Evolutionary conservation across 2,329 filamentous ascomycete genomes (phyloP).

Genomic region (Bimuria novae-zelandiae): DNA sequence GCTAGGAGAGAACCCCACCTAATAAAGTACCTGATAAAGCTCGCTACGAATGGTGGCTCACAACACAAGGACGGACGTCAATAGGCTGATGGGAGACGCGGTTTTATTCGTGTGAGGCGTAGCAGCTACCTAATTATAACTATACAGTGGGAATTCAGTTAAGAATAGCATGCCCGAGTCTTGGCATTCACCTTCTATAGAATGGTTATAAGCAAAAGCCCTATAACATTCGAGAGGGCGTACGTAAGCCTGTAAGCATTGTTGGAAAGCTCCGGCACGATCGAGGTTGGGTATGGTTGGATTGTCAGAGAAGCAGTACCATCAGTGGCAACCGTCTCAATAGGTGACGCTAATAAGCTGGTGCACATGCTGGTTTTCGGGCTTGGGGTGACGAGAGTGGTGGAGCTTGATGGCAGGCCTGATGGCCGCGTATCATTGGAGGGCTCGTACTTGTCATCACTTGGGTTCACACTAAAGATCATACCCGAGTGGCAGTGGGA

Average conservation of each 20-base stretch:
- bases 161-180: not conserved
- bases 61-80: not conserved
- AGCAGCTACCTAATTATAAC: not conserved
- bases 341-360: not conserved
- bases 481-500: conserved; percentile 14
- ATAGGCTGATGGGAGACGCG: not conserved
- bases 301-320: not conserved
- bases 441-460: not conserved
- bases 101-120: not conserved
- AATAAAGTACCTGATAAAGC: too few species aligned
- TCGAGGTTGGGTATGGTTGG: not conserved
- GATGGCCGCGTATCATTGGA: not conserved
- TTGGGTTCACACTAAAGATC: conserved; percentile 14
- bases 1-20: too few species aligned
- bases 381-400: not conserved
- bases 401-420: not conserved
- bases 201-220: not conserved
- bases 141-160: not conserved
- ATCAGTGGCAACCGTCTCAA: not conserved
- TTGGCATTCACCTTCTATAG: not conserved
- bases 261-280: not conserved
- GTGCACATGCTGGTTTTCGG: not conserved
- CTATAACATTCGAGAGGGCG: not conserved
- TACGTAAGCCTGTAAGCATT: not conserved
- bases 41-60: too few species aligned